phyloP scores from a whole-genome alignment of 495 filamentous ascomycete species.

The Penicillium fimorum region DNA sequence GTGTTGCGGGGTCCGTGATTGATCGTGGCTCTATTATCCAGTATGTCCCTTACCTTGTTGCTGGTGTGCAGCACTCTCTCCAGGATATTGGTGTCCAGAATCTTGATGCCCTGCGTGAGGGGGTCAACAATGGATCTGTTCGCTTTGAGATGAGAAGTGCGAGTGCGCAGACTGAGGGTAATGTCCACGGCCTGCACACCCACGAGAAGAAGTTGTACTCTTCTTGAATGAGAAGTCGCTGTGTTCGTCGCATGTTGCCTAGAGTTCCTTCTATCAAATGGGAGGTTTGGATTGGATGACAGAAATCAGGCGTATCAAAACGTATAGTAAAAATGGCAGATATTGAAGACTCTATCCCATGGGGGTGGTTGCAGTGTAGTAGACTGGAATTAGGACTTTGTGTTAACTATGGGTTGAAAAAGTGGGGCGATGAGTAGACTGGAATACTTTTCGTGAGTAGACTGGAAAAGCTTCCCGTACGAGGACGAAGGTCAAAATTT shows the following conservation, averaged over 20 bases:
- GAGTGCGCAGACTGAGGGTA: conserved; percentile 92
- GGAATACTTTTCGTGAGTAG: too few relatives aligned
- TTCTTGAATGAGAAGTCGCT: not conserved
- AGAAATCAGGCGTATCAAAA: too few relatives aligned
- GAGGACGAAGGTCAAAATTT: too few relatives aligned
- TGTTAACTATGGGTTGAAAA: too few relatives aligned
- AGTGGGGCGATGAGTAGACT: too few relatives aligned
- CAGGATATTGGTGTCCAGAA: conserved; percentile 90
- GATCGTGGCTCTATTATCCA: conserved; percentile 81
- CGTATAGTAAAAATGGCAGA: too few relatives aligned
- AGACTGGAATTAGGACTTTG: too few relatives aligned
- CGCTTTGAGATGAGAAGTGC: conserved; percentile 92
- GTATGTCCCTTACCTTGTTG: conserved; percentile 92
- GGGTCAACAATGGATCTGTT: conserved; percentile 71
- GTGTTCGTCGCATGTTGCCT: not conserved
- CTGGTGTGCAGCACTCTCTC: conserved; percentile 93
- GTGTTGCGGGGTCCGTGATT: conserved; percentile 75
- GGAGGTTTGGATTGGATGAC: too few relatives aligned
- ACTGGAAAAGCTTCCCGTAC: too few relatives aligned
- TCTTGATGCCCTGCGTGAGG: conserved; percentile 69
- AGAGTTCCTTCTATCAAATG: not conserved
- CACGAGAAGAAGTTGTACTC: conserved; percentile 99
- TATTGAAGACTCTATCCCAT: too few relatives aligned
- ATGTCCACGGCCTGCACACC: conserved; percentile 92
- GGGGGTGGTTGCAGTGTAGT: too few relatives aligned